phyloP scores from a whole-genome alignment of 176 grass and related monocot species.

The Carex myosuroides region DNA sequence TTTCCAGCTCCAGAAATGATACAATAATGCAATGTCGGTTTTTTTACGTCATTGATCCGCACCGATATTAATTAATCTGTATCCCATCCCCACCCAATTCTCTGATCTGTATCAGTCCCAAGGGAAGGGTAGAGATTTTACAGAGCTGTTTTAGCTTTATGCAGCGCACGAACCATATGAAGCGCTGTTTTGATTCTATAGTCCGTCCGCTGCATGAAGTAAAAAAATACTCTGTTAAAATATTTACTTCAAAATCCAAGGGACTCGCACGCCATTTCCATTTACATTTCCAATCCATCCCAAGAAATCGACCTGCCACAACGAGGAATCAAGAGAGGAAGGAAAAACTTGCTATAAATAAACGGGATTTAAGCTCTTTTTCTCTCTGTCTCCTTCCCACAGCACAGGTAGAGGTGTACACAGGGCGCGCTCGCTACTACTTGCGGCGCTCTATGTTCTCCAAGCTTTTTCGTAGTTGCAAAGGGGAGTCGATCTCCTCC shows the following conservation, averaged over 20 bases:
- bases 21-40: neutral
- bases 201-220: too few species aligned
- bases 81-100: neutral
- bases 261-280: too few species aligned
- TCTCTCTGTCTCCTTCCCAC: neutral
- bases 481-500: conserved; percentile 15
- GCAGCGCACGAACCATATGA: too few species aligned
- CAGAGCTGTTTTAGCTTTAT: too few species aligned
- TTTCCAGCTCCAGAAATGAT: neutral
- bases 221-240: too few species aligned
- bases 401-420: neutral
- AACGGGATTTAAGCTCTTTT: neutral
- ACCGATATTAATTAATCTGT: neutral
- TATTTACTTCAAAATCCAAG: too few species aligned
- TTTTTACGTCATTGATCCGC: neutral
- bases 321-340: neutral
- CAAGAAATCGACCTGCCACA: neutral
- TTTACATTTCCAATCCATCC: neutral
- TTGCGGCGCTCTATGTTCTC: conserved; percentile 18
- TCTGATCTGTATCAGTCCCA: neutral
- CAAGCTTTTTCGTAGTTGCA: conserved; percentile 24
- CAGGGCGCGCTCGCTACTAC: neutral
- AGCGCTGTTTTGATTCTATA: too few species aligned
- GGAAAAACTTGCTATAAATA: neutral
- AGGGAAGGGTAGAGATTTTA: too few species aligned